Evolutionary conservation across 2,329 filamentous ascomycete species (phyloP), one percentile per base, ranked within the genome.

Genomic region (Colletotrichum gigasporum): DNA sequence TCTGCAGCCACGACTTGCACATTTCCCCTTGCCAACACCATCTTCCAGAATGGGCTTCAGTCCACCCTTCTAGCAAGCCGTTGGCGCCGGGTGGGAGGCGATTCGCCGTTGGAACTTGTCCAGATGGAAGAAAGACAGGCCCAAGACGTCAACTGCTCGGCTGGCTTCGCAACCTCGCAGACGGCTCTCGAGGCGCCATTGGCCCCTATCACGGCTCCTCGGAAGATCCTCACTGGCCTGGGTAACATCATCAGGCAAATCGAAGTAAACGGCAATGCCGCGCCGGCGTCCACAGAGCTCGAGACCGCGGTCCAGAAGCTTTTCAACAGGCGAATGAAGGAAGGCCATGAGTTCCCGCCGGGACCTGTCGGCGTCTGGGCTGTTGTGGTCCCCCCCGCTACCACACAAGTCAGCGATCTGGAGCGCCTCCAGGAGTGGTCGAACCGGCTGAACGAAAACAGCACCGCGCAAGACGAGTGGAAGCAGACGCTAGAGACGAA

Each of bases 191-290:
- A 54, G 67, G 71, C 24, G 0, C 82, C 90, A 0, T 76, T 94
- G 3, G 75, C 89, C 10, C 87, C 90, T 1, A 74, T 94, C 34
- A 92, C 90, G 0, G 74, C 78, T 5, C 83, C 90, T 14, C 85
- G 91, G 16, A 79, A 77, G 47, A 88, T 96, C 34, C 78, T 83
- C 1, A 84, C 86, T 35, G 88, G 88, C 34, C 87, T 94, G 71
- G 93, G 93, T 3, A 96, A 96, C 75, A 95, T 96, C 58, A 81
- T 96, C 20, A 87, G 90, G 30, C 85, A 86, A 41, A 73, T 94
- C 9, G 79, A 86, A 14, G 77, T 84, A 16, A 72, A 81, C 20
- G 81, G 79, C 4, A 73, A 78, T 30, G 70, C 76, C 2, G 78
- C 83, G 0, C 88, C 90, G 11, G 91, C 92, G 3, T 94, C 91